phyloP scores from a whole-genome alignment of 1,139 yeast species.

The Wickerhamomyces sp. region DNA sequence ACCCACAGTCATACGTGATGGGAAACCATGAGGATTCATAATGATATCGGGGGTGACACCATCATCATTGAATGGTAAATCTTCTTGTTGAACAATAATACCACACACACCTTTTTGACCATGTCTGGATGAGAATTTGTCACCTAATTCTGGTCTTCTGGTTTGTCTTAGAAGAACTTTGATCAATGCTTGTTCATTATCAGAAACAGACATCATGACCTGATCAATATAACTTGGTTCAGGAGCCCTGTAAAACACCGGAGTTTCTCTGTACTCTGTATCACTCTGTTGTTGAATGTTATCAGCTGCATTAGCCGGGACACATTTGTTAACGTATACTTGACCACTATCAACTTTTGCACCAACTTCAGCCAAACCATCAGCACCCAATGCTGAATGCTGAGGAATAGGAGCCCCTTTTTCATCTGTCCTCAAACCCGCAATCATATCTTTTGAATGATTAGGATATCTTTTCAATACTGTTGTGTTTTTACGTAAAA shows the following conservation, averaged over 20 bases:
- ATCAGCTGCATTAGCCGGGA: constrained; percentile 85
- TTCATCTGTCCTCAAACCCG: constrained; percentile 87
- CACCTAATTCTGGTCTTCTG: constrained; percentile 97
- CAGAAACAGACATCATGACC: constrained; percentile 95
- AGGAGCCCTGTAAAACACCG: constrained; percentile 88
- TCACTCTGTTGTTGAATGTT: constrained; percentile 48
- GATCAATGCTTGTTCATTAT: constrained; percentile 89
- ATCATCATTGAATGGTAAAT: constrained; percentile 87
- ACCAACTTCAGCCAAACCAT: constrained; percentile 97
- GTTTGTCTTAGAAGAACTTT: constrained; percentile 92
- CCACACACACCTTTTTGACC: constrained; percentile 99
- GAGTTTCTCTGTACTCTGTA: constrained; percentile 76
- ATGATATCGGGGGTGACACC: constrained; percentile 93
- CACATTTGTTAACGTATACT: constrained; percentile 87
- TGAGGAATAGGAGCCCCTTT: constrained; percentile 78
- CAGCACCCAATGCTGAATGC: constrained; percentile 84
- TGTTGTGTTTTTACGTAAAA: constrained; percentile 88
- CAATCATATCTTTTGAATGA: constrained; percentile 85
- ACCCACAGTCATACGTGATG: constrained; percentile 99
- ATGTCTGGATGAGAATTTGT: constrained; percentile 93
- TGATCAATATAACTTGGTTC: constrained; percentile 95
- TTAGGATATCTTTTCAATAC: constrained; percentile 88
- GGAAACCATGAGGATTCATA: constrained; percentile 99
- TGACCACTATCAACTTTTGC: constrained; percentile 88
- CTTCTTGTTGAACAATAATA: constrained; percentile 93